phyloP scores from a whole-genome alignment of 1,139 yeast species.

The Taphrina sp. region DNA sequence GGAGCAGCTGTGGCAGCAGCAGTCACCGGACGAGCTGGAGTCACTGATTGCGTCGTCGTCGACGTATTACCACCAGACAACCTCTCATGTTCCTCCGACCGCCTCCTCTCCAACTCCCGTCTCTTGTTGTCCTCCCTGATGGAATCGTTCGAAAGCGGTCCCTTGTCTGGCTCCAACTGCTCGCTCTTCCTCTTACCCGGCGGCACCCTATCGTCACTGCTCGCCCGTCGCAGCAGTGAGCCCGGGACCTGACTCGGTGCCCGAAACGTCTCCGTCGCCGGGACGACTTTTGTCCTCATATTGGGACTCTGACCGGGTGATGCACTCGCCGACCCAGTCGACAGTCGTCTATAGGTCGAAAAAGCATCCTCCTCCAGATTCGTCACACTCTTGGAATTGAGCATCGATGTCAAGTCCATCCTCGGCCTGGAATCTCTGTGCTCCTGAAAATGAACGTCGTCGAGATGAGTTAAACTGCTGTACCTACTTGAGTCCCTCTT shows the following conservation, averaged over 20 bases:
- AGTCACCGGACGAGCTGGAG: neutral
- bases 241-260: neutral
- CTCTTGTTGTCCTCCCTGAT: neutral
- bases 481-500: no score
- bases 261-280: neutral
- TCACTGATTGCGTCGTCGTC: neutral
- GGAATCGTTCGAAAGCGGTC: neutral
- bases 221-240: neutral
- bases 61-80: neutral
- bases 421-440: no score
- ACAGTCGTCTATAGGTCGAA: constrained; percentile 16
- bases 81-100: neutral
- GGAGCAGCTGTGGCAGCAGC: no score
- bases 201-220: neutral
- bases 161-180: constrained; percentile 4
- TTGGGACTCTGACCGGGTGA: constrained; percentile 14
- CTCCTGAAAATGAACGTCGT: no score
- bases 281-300: no score
- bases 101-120: neutral
- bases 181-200: constrained; percentile 1
- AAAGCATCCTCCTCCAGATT: constrained; percentile 14
- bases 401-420: constrained; percentile 25
- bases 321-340: constrained; percentile 8
- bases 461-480: no score
- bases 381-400: constrained; percentile 12